Conservation (phyloP, 2,329 filamentous ascomycete species). For the Graphilbum fragrans region DNA sequence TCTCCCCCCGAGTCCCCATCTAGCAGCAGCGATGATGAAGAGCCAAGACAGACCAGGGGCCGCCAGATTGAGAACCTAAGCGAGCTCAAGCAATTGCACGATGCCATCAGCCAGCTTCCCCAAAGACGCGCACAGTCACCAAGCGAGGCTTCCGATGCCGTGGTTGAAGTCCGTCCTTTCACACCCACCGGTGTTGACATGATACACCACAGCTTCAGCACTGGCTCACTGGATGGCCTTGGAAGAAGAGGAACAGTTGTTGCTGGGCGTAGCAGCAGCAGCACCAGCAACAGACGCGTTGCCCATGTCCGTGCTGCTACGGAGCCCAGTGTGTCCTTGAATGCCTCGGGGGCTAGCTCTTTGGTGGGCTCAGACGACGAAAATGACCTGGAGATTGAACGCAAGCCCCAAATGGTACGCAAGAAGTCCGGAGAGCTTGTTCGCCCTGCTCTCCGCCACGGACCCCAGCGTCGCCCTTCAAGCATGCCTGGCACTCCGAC, state of each 20-base stretch:
- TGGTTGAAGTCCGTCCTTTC: conserved; percentile 9
- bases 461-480: conserved; percentile 71
- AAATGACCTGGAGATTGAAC: conserved; percentile 47
- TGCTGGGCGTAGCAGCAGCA: conserved; percentile 24
- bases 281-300: conserved; percentile 33
- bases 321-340: conserved; percentile 36
- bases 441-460: conserved; percentile 72
- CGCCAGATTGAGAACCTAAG: conserved; percentile 37
- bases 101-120: conserved; percentile 71
- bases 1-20: conserved; percentile 80
- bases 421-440: conserved; percentile 98
- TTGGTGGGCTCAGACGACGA: conserved; percentile 48
- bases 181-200: conserved; percentile 15
- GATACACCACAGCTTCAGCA: conserved; percentile 36
- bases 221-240: conserved; percentile 29
- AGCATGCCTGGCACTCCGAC: conserved; percentile 97
- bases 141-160: conserved; percentile 21
- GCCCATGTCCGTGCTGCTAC: conserved; percentile 43
- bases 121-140: conserved; percentile 50
- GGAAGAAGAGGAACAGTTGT: conserved; percentile 14
- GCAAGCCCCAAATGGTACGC: conserved; percentile 88
- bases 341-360: conserved; percentile 36
- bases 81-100: conserved; percentile 64
- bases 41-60: conserved; percentile 32
- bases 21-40: conserved; percentile 78